These are phyloP conservation scores for Monilinia polystroma DNA, from an alignment of 2,329 filamentous ascomycete species.

Conservation along the genomic window DNA sequence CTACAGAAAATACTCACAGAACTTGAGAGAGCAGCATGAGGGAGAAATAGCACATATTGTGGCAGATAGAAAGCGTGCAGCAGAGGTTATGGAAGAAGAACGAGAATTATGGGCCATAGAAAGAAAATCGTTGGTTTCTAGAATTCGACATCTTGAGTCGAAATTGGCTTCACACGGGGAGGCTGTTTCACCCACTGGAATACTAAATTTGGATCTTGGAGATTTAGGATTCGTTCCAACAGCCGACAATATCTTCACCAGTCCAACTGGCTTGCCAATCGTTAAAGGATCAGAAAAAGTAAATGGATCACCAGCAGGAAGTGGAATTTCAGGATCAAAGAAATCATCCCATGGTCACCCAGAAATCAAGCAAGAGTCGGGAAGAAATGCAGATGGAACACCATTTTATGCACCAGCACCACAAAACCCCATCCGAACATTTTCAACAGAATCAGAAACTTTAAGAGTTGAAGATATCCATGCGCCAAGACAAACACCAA, in stretches of 20 bases:
- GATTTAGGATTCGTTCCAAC: background rate
- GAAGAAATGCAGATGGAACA: slow-evolving; percentile 39
- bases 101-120: slow-evolving; percentile 40
- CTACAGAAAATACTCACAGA: slow-evolving; percentile 38
- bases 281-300: background rate
- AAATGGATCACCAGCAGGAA: background rate
- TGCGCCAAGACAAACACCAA: slow-evolving; percentile 33
- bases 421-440: slow-evolving; percentile 38
- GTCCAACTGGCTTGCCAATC: background rate
- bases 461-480: slow-evolving; percentile 37
- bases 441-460: slow-evolving; percentile 30
- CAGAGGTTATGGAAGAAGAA: slow-evolving; percentile 41
- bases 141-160: slow-evolving; percentile 36
- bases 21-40: slow-evolving; percentile 36
- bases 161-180: slow-evolving; percentile 23
- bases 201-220: slow-evolving; percentile 18
- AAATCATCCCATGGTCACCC: slow-evolving; percentile 11
- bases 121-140: slow-evolving; percentile 31
- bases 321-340: slow-evolving; percentile 14
- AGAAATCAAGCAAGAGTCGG: slow-evolving; percentile 37
- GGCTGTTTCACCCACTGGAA: slow-evolving; percentile 15
- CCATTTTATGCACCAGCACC: slow-evolving; percentile 41
- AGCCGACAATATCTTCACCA: slow-evolving; percentile 9
- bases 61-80: slow-evolving; percentile 36
- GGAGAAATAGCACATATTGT: slow-evolving; percentile 40